Conservation (phyloP, 176 grass and related monocot genomes). For the Hordeum marinum region DNA sequence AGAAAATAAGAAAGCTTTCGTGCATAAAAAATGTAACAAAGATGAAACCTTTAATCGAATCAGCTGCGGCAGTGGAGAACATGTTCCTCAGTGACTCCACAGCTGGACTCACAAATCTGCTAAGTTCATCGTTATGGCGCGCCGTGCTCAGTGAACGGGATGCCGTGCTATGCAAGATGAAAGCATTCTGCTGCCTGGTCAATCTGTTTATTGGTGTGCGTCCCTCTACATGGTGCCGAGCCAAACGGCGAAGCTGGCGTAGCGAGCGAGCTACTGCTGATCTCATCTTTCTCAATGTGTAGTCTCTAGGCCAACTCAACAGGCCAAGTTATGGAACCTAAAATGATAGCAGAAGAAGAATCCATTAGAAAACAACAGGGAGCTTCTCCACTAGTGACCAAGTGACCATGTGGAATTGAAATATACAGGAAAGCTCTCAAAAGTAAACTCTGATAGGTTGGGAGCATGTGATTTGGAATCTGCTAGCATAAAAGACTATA, state of each 20-base stretch:
- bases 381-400: not conserved
- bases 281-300: conserved; percentile 52
- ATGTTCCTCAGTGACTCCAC: conserved; percentile 34
- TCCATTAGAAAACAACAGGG: not conserved
- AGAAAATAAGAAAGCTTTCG: not conserved
- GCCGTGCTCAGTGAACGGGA: conserved; percentile 21
- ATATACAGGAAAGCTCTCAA: conserved; percentile 4
- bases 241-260: conserved; percentile 36
- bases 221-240: conserved; percentile 10
- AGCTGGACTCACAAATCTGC: conserved; percentile 29
- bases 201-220: conserved; percentile 23
- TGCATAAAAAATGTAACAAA: not conserved
- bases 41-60: conserved; percentile 51
- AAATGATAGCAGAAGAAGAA: conserved; percentile 2
- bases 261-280: conserved; percentile 38
- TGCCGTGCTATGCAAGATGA: conserved; percentile 16
- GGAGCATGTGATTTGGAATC: conserved; percentile 17
- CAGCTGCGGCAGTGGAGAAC: conserved; percentile 29
- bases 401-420: conserved; percentile 15
- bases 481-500: not conserved
- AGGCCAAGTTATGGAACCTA: conserved; percentile 7
- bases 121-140: conserved; percentile 20
- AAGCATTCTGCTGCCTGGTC: conserved; percentile 28
- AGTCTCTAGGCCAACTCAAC: conserved; percentile 7
- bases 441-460: conserved; percentile 19